Conservation (phyloP, 768 basidiomycete species). For the Lactarius deliciosus region DNA sequence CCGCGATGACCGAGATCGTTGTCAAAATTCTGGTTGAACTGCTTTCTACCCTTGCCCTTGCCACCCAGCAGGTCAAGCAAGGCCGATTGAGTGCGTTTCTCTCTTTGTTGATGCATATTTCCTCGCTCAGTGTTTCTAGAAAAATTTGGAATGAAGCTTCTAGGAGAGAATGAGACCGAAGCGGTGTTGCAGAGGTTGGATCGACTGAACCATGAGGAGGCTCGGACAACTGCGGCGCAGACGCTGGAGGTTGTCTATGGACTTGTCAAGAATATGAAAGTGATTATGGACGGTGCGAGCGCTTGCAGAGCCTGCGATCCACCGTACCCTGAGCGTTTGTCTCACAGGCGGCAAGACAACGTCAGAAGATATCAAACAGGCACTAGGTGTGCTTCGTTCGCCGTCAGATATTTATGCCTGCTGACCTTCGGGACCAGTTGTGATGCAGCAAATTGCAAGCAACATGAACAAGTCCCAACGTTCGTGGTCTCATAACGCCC, state of each 20-base stretch:
- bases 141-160: background rate
- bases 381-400: background rate
- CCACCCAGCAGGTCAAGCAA: background rate
- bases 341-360: background rate
- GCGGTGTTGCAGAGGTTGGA: background rate
- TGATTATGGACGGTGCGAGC: background rate
- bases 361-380: background rate
- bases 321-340: background rate
- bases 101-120: background rate
- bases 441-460: background rate
- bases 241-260: slow-evolving; percentile 3
- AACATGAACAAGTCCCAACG: background rate
- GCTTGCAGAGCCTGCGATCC: no score
- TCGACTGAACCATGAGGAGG: background rate
- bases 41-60: background rate
- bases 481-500: background rate
- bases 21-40: background rate
- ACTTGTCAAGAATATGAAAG: slow-evolving; percentile 1
- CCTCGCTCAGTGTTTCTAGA: background rate
- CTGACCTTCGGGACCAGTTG: background rate
- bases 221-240: background rate
- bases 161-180: background rate
- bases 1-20: background rate
- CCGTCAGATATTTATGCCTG: background rate
- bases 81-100: background rate